Base-by-base conservation (phyloP, 75 land plant genomes). In the Pinus albicaulis region DNA sequence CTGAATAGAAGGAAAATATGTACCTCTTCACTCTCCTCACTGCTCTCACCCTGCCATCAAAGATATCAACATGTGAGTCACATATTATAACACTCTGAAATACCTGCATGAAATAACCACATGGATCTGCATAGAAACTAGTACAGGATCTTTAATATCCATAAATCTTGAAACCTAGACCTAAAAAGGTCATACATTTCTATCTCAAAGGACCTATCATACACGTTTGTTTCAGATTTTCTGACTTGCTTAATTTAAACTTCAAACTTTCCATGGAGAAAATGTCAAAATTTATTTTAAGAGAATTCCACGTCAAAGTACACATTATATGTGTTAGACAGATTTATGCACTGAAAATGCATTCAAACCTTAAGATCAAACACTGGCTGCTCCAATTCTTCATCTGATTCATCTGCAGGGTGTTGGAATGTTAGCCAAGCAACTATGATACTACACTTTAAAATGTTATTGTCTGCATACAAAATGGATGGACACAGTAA, bases 341-440 rank as follows among this genome's bases (percentile, higher is more conserved):
- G 48, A 10, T 66, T 66, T 36, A 52, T 53, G 53, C 62, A 79
- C 53, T 63, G 5, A 7, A 34, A 31, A 65, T 28, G 7, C 36
- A 60, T 31, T 15, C 71, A 8, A 48, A 92, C 96, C 91, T 91
- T 53, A 28, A 89, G 74, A 81, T 89, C 84, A 48, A 91, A 85
- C 3, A 91, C 91, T 17, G 91, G 92, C 41, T 78, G 78, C 66
- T 87, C 93, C 56, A 76, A 38, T 60, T 93, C 92, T 44, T 87
- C 96, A 81, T 90, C 92, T 8, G 89, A 86, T 0, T 73, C 84
- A 71, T 74, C 76, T 55, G 26, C 56, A 53, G 16, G 15, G 28
- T 17, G 2, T 2, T 41, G 28, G 25, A 55, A 23, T 23, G 53
- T 59, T 77, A 52, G 23, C 16, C 34, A 58, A 34, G n/a, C 41